Base-by-base conservation (phyloP, 2,329 filamentous ascomycete genomes). In the Aspergillus pseudoviridinutans region DNA sequence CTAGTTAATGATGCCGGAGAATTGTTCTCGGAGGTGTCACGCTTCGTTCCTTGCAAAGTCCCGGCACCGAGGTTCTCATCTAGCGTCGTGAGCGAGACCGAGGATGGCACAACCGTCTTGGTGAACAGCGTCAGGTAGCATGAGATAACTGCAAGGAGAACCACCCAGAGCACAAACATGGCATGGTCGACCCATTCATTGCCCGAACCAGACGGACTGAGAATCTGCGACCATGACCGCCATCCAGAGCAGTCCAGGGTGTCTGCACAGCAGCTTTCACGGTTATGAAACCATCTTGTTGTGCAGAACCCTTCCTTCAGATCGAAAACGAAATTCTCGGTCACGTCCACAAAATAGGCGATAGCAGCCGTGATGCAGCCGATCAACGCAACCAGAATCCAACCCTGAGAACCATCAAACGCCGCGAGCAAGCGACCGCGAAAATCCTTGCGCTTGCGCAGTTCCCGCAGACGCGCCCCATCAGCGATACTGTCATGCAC, bases 401-500 rank as follows among this genome's bases (percentile, higher is more conserved):
- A 99, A 49, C 93, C 94, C 75, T 97, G 92, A 3, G 89, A 87
- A 51, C 90, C 89, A 70, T 99, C 94, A 58, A 94, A 90, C 68
- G 89, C 82, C 1, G 90, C 84, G 49, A 85, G 79, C 14, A 96
- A 65, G 50, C 89, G 87, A n/a, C 93, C 93, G 71, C 88, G 87
- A 59, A 96, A 83, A 75, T 93, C 94, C 72, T 89, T 95, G 51
- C 92, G 83, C 66, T 84, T 87, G 51, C 91, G 86, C 42, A 99
- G 81, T 54, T 87, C 87, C 72, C 95, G 94, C 51, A 95, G 86
- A 27, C 94, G 89, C 67, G 92, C 91, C 9, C 92, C 91, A 75
- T 97, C 94, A 68, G 92, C 91, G 65, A 99, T 97, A 72, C 89
- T 92, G 74, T 99, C 94, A 71, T 96, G 93, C 0, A 99, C 92